These are phyloP conservation scores for Boletus rubropictus DNA, from an alignment of 768 basidiomycete species.

Conservation along the genomic window DNA sequence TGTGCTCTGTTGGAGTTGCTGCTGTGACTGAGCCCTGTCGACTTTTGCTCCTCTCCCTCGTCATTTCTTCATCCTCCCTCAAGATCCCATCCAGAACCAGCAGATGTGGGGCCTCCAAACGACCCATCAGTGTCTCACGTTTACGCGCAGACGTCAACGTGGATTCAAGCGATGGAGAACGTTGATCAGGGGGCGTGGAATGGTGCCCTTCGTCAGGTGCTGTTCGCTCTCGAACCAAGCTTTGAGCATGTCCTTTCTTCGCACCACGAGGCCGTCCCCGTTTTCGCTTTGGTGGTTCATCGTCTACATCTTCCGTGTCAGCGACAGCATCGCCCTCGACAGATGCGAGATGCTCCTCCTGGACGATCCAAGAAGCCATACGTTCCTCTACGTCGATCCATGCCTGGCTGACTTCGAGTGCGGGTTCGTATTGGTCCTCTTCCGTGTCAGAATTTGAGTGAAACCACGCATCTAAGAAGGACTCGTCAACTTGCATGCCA, in stretches of 20 bases:
- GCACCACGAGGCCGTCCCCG: conserved; percentile 5
- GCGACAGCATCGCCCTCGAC: background rate
- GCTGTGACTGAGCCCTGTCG: conserved; percentile 7
- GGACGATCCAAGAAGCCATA: conserved; percentile 25
- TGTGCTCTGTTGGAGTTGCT: background rate
- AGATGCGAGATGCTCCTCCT: conserved; percentile 9
- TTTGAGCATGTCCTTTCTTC: conserved; percentile 2
- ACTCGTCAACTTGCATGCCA: background rate
- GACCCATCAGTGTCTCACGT: conserved; percentile 26
- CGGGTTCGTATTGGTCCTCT: conserved; percentile 18
- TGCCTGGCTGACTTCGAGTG: conserved; percentile 33
- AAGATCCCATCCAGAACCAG: conserved; percentile 34
- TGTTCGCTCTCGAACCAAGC: background rate
- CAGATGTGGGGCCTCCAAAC: conserved; percentile 29
- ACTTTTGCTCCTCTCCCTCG: conserved; percentile 1
- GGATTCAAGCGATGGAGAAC: background rate
- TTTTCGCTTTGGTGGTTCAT: conserved; percentile 7
- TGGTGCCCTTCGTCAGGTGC: background rate
- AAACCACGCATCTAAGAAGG: conserved; percentile 27
- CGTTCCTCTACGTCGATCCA: conserved; percentile 33
- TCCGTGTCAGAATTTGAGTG: conserved; percentile 1
- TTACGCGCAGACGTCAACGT: background rate
- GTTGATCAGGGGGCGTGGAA: background rate
- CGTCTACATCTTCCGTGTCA: background rate
- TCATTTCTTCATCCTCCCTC: conserved; percentile 26